Evolutionary conservation across 2,329 filamentous ascomycete species (phyloP), one percentile per base, ranked within the genome.

Genomic region (Plectosphaerella plurivora): DNA sequence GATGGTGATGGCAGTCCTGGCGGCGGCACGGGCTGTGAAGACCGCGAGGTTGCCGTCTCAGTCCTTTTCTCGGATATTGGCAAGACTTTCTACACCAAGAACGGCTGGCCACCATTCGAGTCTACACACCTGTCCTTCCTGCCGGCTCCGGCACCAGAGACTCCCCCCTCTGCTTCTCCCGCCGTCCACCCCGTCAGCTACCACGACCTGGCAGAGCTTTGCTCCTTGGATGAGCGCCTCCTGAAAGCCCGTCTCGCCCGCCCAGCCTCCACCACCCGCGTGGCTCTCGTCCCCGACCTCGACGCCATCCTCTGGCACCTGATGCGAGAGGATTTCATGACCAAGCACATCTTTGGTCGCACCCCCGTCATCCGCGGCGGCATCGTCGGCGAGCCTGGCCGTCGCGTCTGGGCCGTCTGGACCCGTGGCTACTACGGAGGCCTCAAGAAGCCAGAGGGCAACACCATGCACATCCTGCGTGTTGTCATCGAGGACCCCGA

Each of bases 1-100:
- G 24, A 22, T 8, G 48, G 48, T 22, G 24, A 25, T 18, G 48
- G 36, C 37, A 45, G 22, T 22, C 48, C 48, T 25, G 48, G 37
- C 22, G 37, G 48, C 24, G 48, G 24, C 24, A 39, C 48, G 20
- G 48, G 25, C 22, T 42, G 37, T 25, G 22, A 25, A 11, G 14
- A 25, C 14, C 22, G 18, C 14, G 59, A 67, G 64, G 64, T 76
- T 66, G 57, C 68, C 14, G 94, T 93, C 68, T 92, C 89, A 1
- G 81, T 95, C 8, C 76, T 97, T 9, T 96, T 86, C 69, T 96
- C 91, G 9, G 90, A 95, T 62, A 91, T 95, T 57, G 90, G 92
- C 18, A 88, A 90, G 74, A 73, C 74, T 39, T 97, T 91, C 69
- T 97, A 97, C 70, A 81, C 87, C 4, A 77, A 75, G 33, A 77